phyloP scores from a whole-genome alignment of 345 rosid genomes.

The Eucalyptus sp. region DNA sequence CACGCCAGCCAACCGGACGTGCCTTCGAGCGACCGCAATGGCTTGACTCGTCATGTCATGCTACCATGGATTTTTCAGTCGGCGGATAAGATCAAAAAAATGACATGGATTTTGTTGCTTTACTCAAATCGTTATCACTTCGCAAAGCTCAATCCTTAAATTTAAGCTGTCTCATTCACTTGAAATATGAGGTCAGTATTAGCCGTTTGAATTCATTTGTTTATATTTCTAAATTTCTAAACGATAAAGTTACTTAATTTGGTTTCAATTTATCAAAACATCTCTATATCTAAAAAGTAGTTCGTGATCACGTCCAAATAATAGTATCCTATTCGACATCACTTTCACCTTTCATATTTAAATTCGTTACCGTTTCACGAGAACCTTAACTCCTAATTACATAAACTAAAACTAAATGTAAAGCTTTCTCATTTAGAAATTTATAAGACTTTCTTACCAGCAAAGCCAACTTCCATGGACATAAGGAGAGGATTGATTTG shows the following conservation, averaged over 20 bases:
- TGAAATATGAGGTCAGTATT: background rate
- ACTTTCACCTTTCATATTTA: background rate
- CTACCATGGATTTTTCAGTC: fast-evolving
- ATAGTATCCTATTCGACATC: background rate
- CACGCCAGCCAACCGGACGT: fast-evolving
- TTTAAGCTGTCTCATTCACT: background rate
- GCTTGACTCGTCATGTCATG: background rate
- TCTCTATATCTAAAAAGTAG: background rate
- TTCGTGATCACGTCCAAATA: fast-evolving
- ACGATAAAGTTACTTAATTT: background rate
- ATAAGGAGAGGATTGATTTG: background rate
- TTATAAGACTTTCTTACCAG: background rate
- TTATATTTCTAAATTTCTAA: too few relatives aligned
- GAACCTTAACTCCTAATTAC: background rate
- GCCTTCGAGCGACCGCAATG: background rate
- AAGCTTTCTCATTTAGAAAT: background rate
- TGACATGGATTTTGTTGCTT: fast-evolving
- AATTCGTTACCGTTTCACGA: fast-evolving
- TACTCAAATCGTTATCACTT: background rate
- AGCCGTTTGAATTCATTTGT: too few relatives aligned
- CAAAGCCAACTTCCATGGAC: background rate
- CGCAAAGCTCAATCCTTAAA: fast-evolving
- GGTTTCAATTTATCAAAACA: background rate
- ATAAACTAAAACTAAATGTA: background rate
- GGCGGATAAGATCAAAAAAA: fast-evolving